phyloP scores from a whole-genome alignment of 495 filamentous ascomycete species.

The Aspergillus diversus region DNA sequence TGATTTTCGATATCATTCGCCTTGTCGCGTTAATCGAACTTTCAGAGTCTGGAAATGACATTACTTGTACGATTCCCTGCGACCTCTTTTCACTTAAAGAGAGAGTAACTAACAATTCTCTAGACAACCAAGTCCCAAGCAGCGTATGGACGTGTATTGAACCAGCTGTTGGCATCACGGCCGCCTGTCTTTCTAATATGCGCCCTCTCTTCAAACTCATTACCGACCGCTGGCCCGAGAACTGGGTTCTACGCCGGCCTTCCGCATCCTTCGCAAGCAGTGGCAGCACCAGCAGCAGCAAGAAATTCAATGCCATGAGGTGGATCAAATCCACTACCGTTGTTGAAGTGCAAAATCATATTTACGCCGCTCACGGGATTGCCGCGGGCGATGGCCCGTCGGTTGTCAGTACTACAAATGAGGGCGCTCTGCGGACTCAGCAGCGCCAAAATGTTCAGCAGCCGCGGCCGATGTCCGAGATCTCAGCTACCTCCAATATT shows the following conservation, averaged over 20 bases:
- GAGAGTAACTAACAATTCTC: neutral
- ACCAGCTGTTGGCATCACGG: conserved; percentile 39
- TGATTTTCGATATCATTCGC: conserved; percentile 37
- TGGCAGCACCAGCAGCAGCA: neutral
- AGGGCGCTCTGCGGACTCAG: neutral
- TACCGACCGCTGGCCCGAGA: neutral
- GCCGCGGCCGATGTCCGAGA: neutral
- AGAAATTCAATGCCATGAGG: conserved; percentile 5
- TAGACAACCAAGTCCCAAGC: conserved; percentile 36
- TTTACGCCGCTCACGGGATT: neutral
- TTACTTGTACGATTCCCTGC: conserved; percentile 28
- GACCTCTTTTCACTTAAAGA: neutral
- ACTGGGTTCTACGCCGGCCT: neutral
- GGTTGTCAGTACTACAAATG: neutral
- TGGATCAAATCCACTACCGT: conserved; percentile 1
- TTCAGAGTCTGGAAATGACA: conserved; percentile 28
- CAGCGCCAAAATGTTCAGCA: neutral
- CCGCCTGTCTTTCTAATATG: conserved; percentile 40
- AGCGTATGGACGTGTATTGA: conserved; percentile 46
- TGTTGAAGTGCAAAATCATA: neutral
- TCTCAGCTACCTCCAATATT: too few species aligned
- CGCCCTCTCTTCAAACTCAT: conserved; percentile 33
- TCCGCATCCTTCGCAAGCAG: too few species aligned
- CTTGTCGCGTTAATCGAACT: conserved; percentile 33
- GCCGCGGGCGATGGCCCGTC: neutral